A percentile compares a stretch with the other conserved stretches of the same genome.
phyloP scores from a whole-genome alignment of 495 filamentous ascomycete species.

The Penicillium chermesinum region DNA sequence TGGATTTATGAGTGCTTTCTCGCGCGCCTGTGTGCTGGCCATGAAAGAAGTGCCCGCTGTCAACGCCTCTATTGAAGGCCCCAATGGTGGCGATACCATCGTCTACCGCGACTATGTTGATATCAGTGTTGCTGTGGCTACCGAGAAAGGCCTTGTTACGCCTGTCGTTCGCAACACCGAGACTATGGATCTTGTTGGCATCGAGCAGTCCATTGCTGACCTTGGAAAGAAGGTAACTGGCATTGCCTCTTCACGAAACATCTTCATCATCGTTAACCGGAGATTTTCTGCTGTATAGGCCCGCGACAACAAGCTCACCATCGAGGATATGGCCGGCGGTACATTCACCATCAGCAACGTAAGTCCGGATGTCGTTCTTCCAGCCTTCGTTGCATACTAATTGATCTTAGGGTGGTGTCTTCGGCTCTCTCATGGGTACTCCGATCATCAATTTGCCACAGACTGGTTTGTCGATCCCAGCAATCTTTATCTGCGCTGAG shows the following conservation, averaged over 20 bases:
- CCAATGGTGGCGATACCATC: conserved; percentile 92
- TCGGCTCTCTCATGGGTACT: conserved; percentile 87
- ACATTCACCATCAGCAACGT: conserved; percentile 99
- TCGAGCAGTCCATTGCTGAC: conserved; percentile 89
- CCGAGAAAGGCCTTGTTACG: conserved; percentile 95
- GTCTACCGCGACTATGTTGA: conserved; percentile 98
- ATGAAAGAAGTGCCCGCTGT: conserved; percentile 95
- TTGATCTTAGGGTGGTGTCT: conserved; percentile 55
- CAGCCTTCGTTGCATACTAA: neutral
- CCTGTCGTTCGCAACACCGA: conserved; percentile 95
- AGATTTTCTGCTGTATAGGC: conserved; percentile 55
- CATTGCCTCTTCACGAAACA: neutral
- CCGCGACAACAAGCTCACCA: conserved; percentile 92
- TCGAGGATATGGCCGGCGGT: conserved; percentile 98
- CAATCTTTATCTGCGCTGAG: neutral
- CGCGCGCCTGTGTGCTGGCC: conserved; percentile 81
- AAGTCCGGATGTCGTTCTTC: conserved; percentile 10
- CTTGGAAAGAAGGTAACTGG: conserved; percentile 80
- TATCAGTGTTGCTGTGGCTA: conserved; percentile 94
- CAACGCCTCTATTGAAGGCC: conserved; percentile 95
- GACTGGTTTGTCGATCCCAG: conserved; percentile 47
- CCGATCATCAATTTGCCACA: conserved; percentile 99
- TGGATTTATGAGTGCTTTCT: conserved; percentile 98
- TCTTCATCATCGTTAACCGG: neutral
- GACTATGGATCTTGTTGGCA: conserved; percentile 75